Percentiles rank a stretch among this genome's conserved stretches.
Conservation (phyloP, 768 basidiomycete species). For the Hericium rajendrae region DNA sequence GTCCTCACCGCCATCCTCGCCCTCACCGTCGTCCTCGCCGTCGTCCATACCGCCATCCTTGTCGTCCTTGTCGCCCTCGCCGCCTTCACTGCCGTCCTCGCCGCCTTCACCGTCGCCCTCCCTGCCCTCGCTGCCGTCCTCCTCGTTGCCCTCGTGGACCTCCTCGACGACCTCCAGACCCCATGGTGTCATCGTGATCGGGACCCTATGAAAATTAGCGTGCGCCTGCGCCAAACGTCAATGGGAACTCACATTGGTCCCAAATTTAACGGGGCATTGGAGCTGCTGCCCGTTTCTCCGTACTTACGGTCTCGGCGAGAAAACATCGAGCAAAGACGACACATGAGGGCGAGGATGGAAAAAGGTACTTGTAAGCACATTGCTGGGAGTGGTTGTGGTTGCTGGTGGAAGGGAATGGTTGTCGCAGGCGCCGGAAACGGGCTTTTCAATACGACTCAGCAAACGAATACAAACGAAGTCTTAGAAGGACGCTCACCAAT, state of each 20-base stretch:
- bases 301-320: too few species aligned
- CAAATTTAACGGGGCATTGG: not conserved
- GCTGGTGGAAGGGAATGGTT: too few species aligned
- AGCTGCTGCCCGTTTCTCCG: not conserved
- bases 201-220: not conserved
- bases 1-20: not conserved
- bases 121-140: not conserved
- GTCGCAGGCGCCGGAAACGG: too few species aligned
- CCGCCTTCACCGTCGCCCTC: not conserved
- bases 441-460: too few species aligned
- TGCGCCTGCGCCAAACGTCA: not conserved
- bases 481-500: too few species aligned
- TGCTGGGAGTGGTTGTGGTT: too few species aligned
- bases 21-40: not conserved
- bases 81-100: not conserved
- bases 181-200: not conserved
- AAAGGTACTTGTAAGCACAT: too few species aligned
- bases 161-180: not conserved
- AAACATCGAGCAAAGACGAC: too few species aligned
- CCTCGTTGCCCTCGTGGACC: not conserved
- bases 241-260: not conserved
- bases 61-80: not conserved
- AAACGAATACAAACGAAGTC: too few species aligned
- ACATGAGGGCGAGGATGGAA: too few species aligned
- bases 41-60: not conserved